Base-by-base conservation (phyloP, 495 filamentous ascomycete species). In the Friedmanniomyces endolithicus region DNA sequence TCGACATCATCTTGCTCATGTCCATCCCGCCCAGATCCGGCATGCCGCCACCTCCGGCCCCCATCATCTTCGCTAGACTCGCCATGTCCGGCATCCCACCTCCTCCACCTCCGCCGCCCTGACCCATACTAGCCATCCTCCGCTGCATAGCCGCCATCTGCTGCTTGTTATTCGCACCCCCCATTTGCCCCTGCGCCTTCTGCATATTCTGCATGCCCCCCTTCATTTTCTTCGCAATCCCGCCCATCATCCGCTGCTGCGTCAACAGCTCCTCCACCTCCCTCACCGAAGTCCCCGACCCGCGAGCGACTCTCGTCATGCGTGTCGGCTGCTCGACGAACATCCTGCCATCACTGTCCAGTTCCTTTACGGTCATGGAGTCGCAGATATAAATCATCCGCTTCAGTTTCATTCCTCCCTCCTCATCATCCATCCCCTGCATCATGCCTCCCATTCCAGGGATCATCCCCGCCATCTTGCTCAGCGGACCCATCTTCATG, bases 361-460 rank as follows among this genome's bases (percentile, higher is more conserved):
- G 78, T 63, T 99, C 92, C 62, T 90, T 90, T 22, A 83, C 79
- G 0, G 90, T 97, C 92, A 99, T 97, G 62, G 80, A 86, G 74
- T 99, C 92, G 71, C 89, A 95, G 55, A 99, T 96, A 72, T 94
- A 97, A 62, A 97, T 86, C 94, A 97, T 97, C 56, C 94, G 87
- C 66, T 92, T 90, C 41, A 99, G 78, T 71, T 97, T 96, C 66
- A 84, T 68, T 23, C 81, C 82, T 3, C 90, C 92, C 64, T 97
- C 90, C 65, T 96, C 94, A 67, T 99, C 92, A 68, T 97, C 90
- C 75, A 97, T 89, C 39, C 87, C 87, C 24, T 85, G 81, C 75
- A 95, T 96, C 75, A 97, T 83, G 62, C 87, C 85, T 47, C 82
- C 84, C 57, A 97, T 80, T 29, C 92, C 94, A 0, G 92, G 92